Conservation (phyloP, 148 eudicot species). For the Fagopyrum tataricum region DNA sequence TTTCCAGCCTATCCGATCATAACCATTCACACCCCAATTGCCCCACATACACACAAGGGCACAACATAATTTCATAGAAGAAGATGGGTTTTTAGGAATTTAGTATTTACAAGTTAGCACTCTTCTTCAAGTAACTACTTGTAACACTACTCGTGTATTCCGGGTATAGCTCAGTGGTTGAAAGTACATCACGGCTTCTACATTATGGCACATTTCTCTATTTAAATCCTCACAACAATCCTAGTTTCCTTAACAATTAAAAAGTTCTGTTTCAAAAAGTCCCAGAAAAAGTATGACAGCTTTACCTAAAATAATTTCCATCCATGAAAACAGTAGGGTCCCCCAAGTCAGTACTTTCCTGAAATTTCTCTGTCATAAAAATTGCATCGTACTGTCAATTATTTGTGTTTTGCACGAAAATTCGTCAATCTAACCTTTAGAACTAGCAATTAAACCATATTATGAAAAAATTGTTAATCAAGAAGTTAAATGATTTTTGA, state of each 20-base stretch:
- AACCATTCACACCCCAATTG: slow-evolving; percentile 5
- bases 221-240: neutral
- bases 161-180: too few species aligned
- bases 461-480: neutral
- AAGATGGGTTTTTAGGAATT: neutral
- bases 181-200: too few species aligned
- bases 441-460: neutral
- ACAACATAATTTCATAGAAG: neutral
- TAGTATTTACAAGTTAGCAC: neutral
- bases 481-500: neutral
- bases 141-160: too few species aligned
- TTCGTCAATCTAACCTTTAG: neutral
- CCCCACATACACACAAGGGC: slow-evolving; percentile 2
- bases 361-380: neutral
- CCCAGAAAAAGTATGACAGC: neutral
- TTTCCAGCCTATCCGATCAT: slow-evolving; percentile 5
- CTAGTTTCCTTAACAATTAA: neutral
- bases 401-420: neutral
- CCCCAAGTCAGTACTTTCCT: slow-evolving; percentile 5
- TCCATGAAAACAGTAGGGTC: neutral
- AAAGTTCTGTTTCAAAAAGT: neutral
- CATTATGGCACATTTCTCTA: too few species aligned
- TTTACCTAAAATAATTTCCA: slow-evolving; percentile 3
- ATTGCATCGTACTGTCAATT: neutral
- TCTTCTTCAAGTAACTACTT: neutral